Conservation (phyloP, 2,329 filamentous ascomycete species). For the Coniella vitis region DNA sequence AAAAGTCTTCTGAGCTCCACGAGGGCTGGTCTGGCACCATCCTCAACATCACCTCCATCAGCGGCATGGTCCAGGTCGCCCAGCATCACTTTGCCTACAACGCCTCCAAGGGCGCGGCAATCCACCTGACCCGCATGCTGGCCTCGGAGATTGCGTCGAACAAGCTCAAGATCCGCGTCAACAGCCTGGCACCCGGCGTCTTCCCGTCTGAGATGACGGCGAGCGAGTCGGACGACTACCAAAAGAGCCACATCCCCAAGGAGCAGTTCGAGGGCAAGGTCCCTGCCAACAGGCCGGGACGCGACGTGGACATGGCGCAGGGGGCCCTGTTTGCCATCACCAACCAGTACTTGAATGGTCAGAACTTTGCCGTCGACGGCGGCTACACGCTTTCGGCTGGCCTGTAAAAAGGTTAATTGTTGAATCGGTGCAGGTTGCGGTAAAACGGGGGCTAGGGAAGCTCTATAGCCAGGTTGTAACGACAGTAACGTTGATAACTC, state of each 20-base stretch:
- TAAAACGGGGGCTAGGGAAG: too few species aligned
- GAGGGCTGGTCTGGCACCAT: constrained; percentile 50
- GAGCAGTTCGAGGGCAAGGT: constrained; percentile 52
- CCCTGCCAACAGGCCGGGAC: constrained; percentile 39
- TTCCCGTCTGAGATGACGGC: constrained; percentile 68
- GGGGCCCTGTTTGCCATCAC: constrained; percentile 45
- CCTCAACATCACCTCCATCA: constrained; percentile 63
- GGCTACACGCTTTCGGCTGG: constrained; percentile 38
- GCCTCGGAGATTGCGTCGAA: constrained; percentile 53
- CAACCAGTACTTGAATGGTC: constrained; percentile 34
- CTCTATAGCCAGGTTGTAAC: too few species aligned
- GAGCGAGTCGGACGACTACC: constrained; percentile 35
- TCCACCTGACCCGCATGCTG: constrained; percentile 58
- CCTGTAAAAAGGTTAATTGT: constrained; percentile 17
- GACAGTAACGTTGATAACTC: too few species aligned
- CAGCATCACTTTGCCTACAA: constrained; percentile 63
- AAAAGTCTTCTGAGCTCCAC: constrained; percentile 38
- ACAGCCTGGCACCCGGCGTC: constrained; percentile 68
- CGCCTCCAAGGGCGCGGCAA: constrained; percentile 56
- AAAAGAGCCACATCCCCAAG: constrained; percentile 53
- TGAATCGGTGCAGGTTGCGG: too few species aligned
- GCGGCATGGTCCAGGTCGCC: constrained; percentile 54
- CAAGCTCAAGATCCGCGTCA: constrained; percentile 58
- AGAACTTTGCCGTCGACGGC: constrained; percentile 42
- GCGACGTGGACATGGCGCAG: constrained; percentile 52